phyloP scores from a whole-genome alignment of 129 eudicot genomes.

The sunflower (Helianthus annuus) region DNA sequence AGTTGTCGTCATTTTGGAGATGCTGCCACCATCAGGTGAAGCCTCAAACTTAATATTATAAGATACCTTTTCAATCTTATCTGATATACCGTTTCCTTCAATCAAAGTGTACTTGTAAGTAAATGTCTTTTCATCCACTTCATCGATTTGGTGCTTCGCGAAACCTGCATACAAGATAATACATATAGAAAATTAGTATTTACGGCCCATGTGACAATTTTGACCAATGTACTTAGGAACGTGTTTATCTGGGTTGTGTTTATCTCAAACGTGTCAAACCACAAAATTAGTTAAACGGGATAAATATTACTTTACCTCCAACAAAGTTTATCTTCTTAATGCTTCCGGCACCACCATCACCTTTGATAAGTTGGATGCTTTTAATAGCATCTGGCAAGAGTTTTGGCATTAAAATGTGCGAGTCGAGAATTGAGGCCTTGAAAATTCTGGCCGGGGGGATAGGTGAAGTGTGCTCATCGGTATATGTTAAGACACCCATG shows the following conservation, averaged over 20 bases:
- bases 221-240: too few species aligned
- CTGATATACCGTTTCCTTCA: conserved; percentile 39
- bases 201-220: too few species aligned
- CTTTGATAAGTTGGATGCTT: neutral
- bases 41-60: conserved; percentile 31
- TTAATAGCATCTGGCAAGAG: neutral
- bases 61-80: conserved; percentile 38
- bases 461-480: neutral
- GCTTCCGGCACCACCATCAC: neutral
- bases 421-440: conserved; percentile 2
- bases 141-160: conserved; percentile 35
- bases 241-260: neutral
- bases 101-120: conserved; percentile 43
- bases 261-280: neutral
- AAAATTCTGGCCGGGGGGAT: neutral
- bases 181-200: too few species aligned
- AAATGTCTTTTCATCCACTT: conserved; percentile 28
- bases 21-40: conserved; percentile 30
- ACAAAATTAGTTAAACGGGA: too few species aligned
- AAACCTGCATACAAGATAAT: conserved; percentile 18
- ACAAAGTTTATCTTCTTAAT: neutral
- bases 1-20: conserved; percentile 39
- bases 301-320: neutral
- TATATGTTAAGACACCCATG: neutral
- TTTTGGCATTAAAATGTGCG: neutral